Conservation (phyloP, 1,284 basidiomycete genomes). For the Somion occarium region DNA sequence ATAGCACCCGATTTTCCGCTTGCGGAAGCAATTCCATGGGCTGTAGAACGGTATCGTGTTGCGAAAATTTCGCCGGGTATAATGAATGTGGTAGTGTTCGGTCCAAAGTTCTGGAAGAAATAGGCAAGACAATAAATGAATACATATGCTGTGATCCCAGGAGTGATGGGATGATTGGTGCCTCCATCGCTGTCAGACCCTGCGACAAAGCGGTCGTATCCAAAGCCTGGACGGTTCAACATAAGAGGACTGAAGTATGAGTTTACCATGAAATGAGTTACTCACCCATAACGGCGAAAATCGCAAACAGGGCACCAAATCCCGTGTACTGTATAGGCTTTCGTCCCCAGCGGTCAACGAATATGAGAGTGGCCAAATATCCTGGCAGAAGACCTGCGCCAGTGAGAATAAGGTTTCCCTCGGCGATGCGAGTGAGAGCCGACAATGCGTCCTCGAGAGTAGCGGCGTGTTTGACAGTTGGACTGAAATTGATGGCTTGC, state of each 20-base stretch:
- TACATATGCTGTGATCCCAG: slow-evolving; percentile 45
- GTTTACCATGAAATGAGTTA: slow-evolving; percentile 9
- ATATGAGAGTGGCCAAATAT: slow-evolving; percentile 23
- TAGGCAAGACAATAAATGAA: slow-evolving; percentile 59
- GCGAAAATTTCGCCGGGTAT: slow-evolving; percentile 74
- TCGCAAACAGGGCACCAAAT: slow-evolving; percentile 47
- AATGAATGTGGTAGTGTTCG: slow-evolving; percentile 72
- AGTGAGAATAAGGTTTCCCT: slow-evolving; percentile 25
- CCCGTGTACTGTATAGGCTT: slow-evolving; percentile 35
- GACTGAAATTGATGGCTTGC: slow-evolving; percentile 45
- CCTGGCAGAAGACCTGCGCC: slow-evolving; percentile 26
- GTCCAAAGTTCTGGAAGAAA: slow-evolving; percentile 57
- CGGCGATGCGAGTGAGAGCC: slow-evolving; percentile 21
- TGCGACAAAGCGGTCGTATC: slow-evolving; percentile 48
- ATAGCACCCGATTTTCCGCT: slow-evolving; percentile 67
- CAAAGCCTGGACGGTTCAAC: slow-evolving; percentile 41
- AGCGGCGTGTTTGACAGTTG: slow-evolving; percentile 6
- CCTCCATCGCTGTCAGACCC: slow-evolving; percentile 16
- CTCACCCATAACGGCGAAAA: slow-evolving; percentile 48
- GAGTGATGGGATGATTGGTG: not conserved
- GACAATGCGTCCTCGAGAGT: slow-evolving; percentile 25
- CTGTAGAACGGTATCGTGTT: slow-evolving; percentile 70
- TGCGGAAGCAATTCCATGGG: slow-evolving; percentile 67
- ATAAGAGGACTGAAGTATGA: too few relatives aligned
- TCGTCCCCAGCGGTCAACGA: slow-evolving; percentile 26